Evolutionary conservation across 2,329 filamentous ascomycete species (phyloP).

Genomic region (Colletotrichum sp.): DNA sequence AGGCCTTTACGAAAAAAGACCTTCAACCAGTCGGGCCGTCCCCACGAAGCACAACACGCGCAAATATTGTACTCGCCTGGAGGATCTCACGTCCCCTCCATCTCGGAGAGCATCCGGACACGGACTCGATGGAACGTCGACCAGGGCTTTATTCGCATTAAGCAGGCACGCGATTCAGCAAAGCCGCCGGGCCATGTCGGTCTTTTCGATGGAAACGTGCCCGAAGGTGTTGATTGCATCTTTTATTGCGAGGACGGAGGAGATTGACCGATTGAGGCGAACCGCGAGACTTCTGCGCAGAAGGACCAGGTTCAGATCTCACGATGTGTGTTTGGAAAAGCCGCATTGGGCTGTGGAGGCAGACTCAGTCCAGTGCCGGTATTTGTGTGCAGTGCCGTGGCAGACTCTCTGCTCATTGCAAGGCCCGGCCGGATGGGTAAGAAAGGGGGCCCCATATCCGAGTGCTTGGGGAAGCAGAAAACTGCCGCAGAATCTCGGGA

Average conservation of each 20-base stretch:
- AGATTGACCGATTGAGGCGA: neutral
- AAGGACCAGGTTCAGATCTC: neutral
- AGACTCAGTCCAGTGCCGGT: neutral
- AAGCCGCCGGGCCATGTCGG: neutral
- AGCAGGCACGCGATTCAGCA: neutral
- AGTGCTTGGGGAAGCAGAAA: neutral
- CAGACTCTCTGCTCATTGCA: neutral
- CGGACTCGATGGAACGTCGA: conserved; percentile 6
- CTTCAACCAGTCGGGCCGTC: neutral
- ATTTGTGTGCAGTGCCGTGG: neutral
- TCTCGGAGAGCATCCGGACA: conserved; percentile 3
- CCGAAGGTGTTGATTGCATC: neutral
- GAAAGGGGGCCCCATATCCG: neutral
- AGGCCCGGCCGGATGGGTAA: neutral
- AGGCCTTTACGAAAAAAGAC: neutral
- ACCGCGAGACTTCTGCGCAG: neutral
- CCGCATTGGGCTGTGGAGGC: neutral
- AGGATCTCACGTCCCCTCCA: neutral
- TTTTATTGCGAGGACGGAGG: neutral
- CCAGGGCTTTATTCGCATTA: conserved; percentile 1
- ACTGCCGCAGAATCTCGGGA: neutral
- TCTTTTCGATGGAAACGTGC: neutral
- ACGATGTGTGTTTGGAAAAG: neutral
- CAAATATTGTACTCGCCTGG: neutral
- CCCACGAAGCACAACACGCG: neutral